These are phyloP conservation scores for Euphorbia tirucalli DNA, from an alignment of 345 rosid species.

Conservation along the genomic window DNA sequence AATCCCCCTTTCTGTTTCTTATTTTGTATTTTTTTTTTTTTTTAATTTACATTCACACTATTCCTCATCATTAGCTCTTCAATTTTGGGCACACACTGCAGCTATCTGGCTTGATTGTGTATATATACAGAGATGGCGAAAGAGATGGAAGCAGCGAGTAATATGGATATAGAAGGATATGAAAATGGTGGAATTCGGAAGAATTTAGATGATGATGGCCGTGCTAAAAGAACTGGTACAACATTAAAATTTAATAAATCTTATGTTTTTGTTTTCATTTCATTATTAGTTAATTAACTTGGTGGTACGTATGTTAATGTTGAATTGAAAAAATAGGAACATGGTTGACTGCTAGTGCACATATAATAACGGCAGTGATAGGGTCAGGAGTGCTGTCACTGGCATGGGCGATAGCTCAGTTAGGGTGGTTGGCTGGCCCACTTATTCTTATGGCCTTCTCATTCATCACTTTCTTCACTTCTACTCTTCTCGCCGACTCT, in stretches of 20 bases:
- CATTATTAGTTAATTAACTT: too few species aligned
- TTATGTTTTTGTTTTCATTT: too few species aligned
- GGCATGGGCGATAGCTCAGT: slow-evolving; percentile 87
- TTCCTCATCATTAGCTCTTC: too few species aligned
- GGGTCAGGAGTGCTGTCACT: slow-evolving; percentile 85
- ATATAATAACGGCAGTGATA: slow-evolving; percentile 88
- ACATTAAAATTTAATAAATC: too few species aligned
- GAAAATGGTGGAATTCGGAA: slow-evolving; percentile 31
- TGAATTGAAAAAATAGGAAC: too few species aligned
- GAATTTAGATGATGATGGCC: slow-evolving; percentile 72
- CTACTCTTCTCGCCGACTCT: slow-evolving; percentile 71
- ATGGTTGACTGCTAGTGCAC: slow-evolving; percentile 78
- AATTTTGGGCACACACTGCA: background rate
- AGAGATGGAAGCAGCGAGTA: slow-evolving; percentile 30
- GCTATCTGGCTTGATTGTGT: too few species aligned
- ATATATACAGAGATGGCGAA: slow-evolving; percentile 23
- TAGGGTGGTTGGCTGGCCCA: slow-evolving; percentile 86
- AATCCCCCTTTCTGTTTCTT: background rate
- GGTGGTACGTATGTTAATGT: too few species aligned
- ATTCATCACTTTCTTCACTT: slow-evolving; percentile 71
- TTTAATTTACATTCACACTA: too few species aligned
- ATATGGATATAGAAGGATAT: slow-evolving; percentile 35
- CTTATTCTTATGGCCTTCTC: slow-evolving; percentile 66
- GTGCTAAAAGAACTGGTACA: slow-evolving; percentile 68
- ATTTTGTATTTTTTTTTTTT: too few species aligned